Base-by-base conservation (phyloP, 2,329 filamentous ascomycete genomes). In the Paecilomyces dactylethromorphus region DNA sequence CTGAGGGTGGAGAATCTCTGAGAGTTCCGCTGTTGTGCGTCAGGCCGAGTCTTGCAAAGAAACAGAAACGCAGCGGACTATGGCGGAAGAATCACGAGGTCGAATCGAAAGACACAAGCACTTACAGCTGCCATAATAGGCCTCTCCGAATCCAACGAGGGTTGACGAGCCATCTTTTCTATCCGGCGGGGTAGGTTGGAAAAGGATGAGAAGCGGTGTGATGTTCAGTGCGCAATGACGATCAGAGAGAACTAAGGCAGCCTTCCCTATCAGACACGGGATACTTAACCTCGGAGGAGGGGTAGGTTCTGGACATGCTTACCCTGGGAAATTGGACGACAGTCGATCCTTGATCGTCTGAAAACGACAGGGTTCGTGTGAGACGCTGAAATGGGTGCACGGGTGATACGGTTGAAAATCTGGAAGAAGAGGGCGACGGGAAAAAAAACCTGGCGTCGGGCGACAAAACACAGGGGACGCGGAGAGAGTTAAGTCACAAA, bases 111-210 rank as follows among this genome's bases (percentile, higher is more conserved):
- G 39, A 59, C 56, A 58, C 60, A 55, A 54, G 56, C 56, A 62
- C 70, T 62, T 78, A 84, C 81, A 60, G 78, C 77, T 52, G 79
- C 75, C 79, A 84, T 82, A 61, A 84, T 84, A 55, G 81, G 81
- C 57, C 81, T 74, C 65, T 81, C 78, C 45, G 81, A 84, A 56
- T 84, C 81, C 12, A 82, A 69, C 56, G 81, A 83, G 32, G 68
- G 65, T 54, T 74, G 74, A 62, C 74, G 71, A 56, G 73, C 68
- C 73, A 76, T 75, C 32, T 58, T 58, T 35, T 58, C 26, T 22
- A 53, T 54, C 50, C 21, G 49, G 53, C 50, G 45, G 26, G n/a
- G 45, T 53, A 50, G 39, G n/a, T 26, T 33, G 18, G 29, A 24
- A n/a, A 22, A 51, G 11, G 32, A 22, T 52, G 21, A 52, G 50